A percentile compares a stretch with the other conserved stretches of the same genome.
Conservation (phyloP, 345 rosid genomes). For the Salix udensis region DNA sequence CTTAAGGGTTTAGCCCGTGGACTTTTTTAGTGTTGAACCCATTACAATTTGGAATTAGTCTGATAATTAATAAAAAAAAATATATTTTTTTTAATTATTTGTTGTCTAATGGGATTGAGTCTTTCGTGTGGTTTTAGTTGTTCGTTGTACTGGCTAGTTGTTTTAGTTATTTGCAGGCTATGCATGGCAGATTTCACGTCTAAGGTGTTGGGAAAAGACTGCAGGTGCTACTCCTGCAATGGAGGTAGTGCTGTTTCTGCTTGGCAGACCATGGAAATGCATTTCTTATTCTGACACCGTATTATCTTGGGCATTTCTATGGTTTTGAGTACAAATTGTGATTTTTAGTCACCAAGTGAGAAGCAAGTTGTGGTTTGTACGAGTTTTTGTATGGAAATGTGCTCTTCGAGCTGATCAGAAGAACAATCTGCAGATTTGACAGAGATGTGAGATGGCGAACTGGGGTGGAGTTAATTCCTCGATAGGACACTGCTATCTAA, state of each 20-base stretch:
- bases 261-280: constrained; percentile 91
- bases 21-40: too few species aligned
- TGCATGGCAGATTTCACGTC: constrained; percentile 87
- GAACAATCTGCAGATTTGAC: constrained; percentile 64
- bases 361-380: not conserved
- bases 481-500: constrained; percentile 21
- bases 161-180: constrained; percentile 48
- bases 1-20: too few species aligned
- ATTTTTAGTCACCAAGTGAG: not conserved
- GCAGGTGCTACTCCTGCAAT: constrained; percentile 87
- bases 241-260: constrained; percentile 77
- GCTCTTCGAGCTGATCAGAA: constrained; percentile 8
- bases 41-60: too few species aligned
- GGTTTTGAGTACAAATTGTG: not conserved
- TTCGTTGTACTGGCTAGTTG: not conserved
- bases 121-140: constrained; percentile 1
- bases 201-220: constrained; percentile 52
- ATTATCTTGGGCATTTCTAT: constrained; percentile 77
- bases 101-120: not conserved
- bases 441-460: constrained; percentile 74
- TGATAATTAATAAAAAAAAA: too few species aligned
- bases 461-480: constrained; percentile 51
- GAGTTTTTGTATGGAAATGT: not conserved
- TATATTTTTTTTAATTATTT: too few species aligned
- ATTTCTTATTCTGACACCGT: constrained; percentile 78